Evolutionary conservation across 352 stramenopile species (phyloP).

Genomic region (Phytopythium helicoides): DNA sequence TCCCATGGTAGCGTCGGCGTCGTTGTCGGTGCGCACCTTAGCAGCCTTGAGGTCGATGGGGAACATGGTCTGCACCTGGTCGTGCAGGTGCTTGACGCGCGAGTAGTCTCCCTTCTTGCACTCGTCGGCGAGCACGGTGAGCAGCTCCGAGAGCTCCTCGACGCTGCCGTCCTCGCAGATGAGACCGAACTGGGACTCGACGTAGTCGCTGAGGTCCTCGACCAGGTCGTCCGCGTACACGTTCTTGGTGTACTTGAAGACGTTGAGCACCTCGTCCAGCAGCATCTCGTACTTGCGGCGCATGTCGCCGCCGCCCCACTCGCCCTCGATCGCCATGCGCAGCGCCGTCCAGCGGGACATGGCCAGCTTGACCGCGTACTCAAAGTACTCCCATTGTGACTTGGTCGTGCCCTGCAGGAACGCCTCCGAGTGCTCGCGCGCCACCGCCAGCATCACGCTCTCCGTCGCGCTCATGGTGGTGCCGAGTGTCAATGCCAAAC

Average conservation of each 20-base stretch:
- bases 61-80: constrained; percentile 69
- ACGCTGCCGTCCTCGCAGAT: constrained; percentile 79
- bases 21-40: constrained; percentile 51
- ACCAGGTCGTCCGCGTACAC: constrained; percentile 68
- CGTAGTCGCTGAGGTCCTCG: constrained; percentile 68
- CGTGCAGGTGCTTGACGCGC: constrained; percentile 64
- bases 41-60: constrained; percentile 79
- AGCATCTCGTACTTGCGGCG: constrained; percentile 81
- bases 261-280: constrained; percentile 69
- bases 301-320: constrained; percentile 82
- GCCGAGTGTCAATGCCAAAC: too few relatives aligned
- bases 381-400: constrained; percentile 81
- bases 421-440: constrained; percentile 49
- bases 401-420: constrained; percentile 58
- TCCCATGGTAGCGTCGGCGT: constrained; percentile 20
- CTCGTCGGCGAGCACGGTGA: constrained; percentile 67
- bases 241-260: constrained; percentile 80
- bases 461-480: constrained; percentile 48
- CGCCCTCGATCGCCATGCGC: constrained; percentile 80
- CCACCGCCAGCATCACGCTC: constrained; percentile 50
- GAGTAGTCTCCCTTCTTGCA: constrained; percentile 77
- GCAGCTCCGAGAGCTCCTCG: constrained; percentile 63
- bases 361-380: constrained; percentile 78
- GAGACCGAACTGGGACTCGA: constrained; percentile 74
- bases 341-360: constrained; percentile 79